A percentile compares a stretch with the other conserved stretches of the same genome.
phyloP scores from a whole-genome alignment of 2,329 filamentous ascomycete genomes.

The Aureobasidium sp. region DNA sequence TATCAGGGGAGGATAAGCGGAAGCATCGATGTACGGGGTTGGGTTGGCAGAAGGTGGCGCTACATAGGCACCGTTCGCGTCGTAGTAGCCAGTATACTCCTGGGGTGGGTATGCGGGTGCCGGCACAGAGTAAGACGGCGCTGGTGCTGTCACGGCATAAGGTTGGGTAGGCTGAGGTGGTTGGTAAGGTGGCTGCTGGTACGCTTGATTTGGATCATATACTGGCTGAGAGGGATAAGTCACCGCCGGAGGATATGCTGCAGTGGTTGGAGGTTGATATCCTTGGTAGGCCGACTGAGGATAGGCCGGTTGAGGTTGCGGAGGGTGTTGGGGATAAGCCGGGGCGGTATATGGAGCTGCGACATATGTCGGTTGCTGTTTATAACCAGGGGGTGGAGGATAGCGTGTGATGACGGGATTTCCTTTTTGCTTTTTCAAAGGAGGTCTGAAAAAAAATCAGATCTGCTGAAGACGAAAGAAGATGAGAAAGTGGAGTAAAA shows the following conservation, averaged over 20 bases:
- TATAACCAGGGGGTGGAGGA: constrained; percentile 33
- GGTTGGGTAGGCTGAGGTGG: neutral
- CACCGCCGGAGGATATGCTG: neutral
- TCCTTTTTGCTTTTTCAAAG: constrained; percentile 35
- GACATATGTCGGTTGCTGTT: constrained; percentile 4
- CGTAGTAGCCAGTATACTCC: constrained; percentile 5
- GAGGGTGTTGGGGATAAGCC: constrained; percentile 1
- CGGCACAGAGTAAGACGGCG: neutral
- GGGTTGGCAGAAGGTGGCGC: neutral
- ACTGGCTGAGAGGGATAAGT: constrained; percentile 1
- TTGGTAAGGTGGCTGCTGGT: constrained; percentile 14
- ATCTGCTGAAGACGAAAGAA: neutral
- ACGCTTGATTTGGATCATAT: constrained; percentile 10
- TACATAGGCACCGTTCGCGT: constrained; percentile 4
- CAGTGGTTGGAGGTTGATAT: constrained; percentile 15
- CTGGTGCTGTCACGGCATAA: neutral
- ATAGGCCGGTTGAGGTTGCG: constrained; percentile 12
- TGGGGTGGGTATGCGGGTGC: neutral
- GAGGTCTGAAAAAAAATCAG: constrained; percentile 19
- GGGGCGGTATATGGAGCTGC: constrained; percentile 2
- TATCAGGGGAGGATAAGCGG: neutral
- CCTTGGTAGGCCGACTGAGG: constrained; percentile 15
- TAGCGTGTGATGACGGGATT: constrained; percentile 42
- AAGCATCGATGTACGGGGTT: neutral
- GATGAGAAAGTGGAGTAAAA: neutral